Percentiles rank a stretch among this genome's conserved stretches.
Evolutionary conservation across 768 basidiomycete genomes (phyloP).

Genomic region (Gymnopilus dilepis): DNA sequence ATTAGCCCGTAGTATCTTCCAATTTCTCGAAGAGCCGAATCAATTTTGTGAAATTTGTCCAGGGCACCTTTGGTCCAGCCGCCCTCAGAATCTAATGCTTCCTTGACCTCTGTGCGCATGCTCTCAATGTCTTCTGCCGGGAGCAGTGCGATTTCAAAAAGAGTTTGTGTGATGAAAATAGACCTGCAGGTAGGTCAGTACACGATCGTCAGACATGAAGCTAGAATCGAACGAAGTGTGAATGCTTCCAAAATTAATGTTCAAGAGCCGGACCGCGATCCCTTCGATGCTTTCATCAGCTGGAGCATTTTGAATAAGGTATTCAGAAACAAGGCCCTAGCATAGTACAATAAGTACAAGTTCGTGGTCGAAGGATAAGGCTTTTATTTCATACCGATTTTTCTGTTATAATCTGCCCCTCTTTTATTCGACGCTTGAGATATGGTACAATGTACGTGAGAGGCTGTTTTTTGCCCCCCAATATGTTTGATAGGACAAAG

Average conservation of each 20-base stretch:
- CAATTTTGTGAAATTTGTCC: constrained; percentile 39
- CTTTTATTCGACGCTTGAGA: constrained; percentile 31
- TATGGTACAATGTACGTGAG: constrained; percentile 36
- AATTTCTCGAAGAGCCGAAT: constrained; percentile 42
- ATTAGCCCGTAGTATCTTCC: constrained; percentile 40
- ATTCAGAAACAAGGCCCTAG: constrained; percentile 34
- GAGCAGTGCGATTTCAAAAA: constrained; percentile 40
- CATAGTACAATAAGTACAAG: constrained; percentile 1
- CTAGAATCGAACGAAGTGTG: constrained; percentile 39
- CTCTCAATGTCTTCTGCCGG: constrained; percentile 33
- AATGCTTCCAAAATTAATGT: constrained; percentile 46
- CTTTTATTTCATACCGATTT: constrained; percentile 27
- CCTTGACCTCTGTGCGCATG: constrained; percentile 38
- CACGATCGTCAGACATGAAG: not conserved
- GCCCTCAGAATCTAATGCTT: constrained; percentile 39
- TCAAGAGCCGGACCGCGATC: constrained; percentile 40
- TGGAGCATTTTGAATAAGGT: constrained; percentile 34
- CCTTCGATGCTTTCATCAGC: constrained; percentile 37
- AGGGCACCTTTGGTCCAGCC: constrained; percentile 42
- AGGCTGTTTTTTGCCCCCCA: constrained; percentile 39
- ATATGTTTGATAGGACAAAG: constrained; percentile 34
- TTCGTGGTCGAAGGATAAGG: not conserved
- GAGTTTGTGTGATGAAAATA: constrained; percentile 41
- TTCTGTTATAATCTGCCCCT: constrained; percentile 28
- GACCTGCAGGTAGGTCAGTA: constrained; percentile 27